phyloP scores from a whole-genome alignment of 441 rosid species.

The Populus hybrid region DNA sequence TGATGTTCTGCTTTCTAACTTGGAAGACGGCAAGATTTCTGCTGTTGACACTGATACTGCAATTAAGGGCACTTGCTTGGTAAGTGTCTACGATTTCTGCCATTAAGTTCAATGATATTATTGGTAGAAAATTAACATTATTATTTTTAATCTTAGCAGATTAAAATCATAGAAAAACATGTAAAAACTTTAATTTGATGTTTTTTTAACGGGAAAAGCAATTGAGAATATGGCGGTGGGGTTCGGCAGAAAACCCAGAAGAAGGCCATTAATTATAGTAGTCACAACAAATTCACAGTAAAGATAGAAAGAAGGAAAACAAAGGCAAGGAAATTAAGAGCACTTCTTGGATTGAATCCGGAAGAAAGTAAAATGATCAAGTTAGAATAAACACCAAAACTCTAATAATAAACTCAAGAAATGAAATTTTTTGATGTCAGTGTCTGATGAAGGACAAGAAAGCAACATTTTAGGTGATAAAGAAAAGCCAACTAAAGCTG shows the following conservation, averaged over 20 bases:
- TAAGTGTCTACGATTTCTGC: slow-evolving; percentile 6
- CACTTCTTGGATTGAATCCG: neutral
- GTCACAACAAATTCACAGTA: neutral
- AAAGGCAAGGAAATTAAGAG: neutral
- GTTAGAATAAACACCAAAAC: neutral
- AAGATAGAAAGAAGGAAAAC: neutral
- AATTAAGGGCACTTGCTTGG: slow-evolving; percentile 39
- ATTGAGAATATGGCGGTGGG: no score
- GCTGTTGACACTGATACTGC: slow-evolving; percentile 19
- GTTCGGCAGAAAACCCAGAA: no score
- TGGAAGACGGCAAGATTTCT: slow-evolving; percentile 23
- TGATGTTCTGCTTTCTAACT: slow-evolving; percentile 30
- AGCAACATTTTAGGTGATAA: neutral
- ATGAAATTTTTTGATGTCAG: neutral
- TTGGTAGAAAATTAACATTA: neutral
- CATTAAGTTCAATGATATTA: neutral
- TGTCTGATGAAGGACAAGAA: neutral
- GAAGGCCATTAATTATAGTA: no score
- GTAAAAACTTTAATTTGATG: no score
- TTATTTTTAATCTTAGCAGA: no score
- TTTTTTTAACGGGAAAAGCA: no score
- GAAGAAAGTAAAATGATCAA: neutral
- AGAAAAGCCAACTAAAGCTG: no score
- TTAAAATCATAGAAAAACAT: no score
- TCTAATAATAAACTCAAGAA: neutral